A percentile compares a stretch with the other conserved stretches of the same genome.
Evolutionary conservation across 2,329 filamentous ascomycete genomes (phyloP).

Genomic region (Colletotrichum nymphaeae): DNA sequence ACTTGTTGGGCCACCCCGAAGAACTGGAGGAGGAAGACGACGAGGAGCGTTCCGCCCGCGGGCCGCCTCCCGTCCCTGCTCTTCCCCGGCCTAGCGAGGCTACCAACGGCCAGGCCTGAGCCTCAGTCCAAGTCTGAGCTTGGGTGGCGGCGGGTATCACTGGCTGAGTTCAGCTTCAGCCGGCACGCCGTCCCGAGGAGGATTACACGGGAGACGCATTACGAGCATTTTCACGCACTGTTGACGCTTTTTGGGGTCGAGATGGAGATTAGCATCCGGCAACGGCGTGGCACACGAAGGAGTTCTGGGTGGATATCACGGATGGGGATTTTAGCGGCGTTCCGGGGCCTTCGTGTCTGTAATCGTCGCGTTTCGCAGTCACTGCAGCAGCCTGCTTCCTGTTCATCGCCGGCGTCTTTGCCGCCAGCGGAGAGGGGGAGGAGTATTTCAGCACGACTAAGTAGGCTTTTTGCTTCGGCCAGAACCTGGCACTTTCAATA

Average conservation of each 20-base stretch:
- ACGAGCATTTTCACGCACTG: conserved; percentile 29
- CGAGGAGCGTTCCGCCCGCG: conserved; percentile 40
- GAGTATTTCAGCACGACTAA: conserved; percentile 29
- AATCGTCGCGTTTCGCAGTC: conserved; percentile 20
- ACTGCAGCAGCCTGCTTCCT: conserved; percentile 5
- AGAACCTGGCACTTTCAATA: conserved; percentile 29
- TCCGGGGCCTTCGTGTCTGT: conserved; percentile 32
- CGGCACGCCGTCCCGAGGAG: conserved; percentile 3
- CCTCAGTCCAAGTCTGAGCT: not conserved
- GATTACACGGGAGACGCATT: conserved; percentile 14
- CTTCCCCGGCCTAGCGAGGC: conserved; percentile 46
- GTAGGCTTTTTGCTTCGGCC: conserved; percentile 32
- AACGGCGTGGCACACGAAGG: conserved; percentile 35
- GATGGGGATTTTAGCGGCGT: conserved; percentile 32
- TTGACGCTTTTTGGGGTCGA: conserved; percentile 30
- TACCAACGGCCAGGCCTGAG: conserved; percentile 35
- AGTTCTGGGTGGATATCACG: conserved; percentile 36
- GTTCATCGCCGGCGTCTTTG: not conserved
- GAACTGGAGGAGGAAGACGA: conserved; percentile 70
- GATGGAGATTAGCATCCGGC: conserved; percentile 36
- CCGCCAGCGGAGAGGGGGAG: conserved; percentile 8
- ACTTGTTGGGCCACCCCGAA: conserved; percentile 82
- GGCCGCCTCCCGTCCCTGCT: conserved; percentile 54
- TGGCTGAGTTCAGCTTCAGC: not conserved
- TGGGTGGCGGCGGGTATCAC: not conserved